phyloP scores from a whole-genome alignment of 2,329 filamentous ascomycete genomes.

The Xylaria sp. region DNA sequence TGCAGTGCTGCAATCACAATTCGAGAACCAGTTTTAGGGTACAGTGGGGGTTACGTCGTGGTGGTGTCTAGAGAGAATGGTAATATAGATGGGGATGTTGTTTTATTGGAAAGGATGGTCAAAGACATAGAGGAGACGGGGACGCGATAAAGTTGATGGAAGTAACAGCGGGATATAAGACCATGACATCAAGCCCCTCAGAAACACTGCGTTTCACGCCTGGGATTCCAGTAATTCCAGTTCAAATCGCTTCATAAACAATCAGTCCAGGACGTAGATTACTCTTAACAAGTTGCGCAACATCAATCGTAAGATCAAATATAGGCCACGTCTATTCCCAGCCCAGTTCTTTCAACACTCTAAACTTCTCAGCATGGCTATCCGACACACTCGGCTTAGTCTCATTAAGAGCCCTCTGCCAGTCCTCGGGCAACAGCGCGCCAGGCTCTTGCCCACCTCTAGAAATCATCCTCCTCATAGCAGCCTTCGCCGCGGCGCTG shows the following conservation, averaged over 20 bases:
- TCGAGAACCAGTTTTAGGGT: no score
- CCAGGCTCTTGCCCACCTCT: constrained; percentile 32
- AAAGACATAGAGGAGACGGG: no score
- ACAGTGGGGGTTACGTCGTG: no score
- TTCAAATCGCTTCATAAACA: not conserved
- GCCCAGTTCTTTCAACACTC: constrained; percentile 49
- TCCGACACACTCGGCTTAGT: constrained; percentile 62
- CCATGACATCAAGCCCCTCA: not conserved
- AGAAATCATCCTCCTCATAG: constrained; percentile 39
- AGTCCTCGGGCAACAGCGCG: constrained; percentile 56
- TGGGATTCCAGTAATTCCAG: not conserved
- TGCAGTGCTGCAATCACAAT: no score
- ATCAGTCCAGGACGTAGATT: not conserved
- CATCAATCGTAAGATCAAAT: not conserved
- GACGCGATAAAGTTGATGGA: no score
- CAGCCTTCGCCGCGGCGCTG: constrained; percentile 45
- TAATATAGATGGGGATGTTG: no score
- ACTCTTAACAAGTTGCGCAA: not conserved
- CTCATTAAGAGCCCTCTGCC: constrained; percentile 61
- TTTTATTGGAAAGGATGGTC: no score
- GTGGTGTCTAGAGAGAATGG: no score
- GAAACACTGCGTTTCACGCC: not conserved
- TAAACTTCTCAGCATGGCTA: constrained; percentile 54
- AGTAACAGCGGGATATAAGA: no score
- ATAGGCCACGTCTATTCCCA: constrained; percentile 38